Conservation (phyloP, 768 basidiomycete species). For the Rhizopogon roseolus region DNA sequence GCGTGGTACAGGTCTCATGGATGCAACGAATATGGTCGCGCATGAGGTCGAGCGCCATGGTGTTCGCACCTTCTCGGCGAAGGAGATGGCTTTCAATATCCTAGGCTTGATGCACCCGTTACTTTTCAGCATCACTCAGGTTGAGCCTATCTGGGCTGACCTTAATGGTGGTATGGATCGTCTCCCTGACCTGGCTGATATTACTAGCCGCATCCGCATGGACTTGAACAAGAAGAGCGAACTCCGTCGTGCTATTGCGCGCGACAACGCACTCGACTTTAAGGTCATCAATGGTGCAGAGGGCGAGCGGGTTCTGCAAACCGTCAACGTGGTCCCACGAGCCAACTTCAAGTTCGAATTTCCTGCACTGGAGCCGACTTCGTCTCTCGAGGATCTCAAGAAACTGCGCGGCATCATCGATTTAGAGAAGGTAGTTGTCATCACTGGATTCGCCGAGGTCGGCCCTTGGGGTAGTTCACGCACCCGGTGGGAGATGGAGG, state of each 20-base stretch:
- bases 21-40: slow-evolving; percentile 89
- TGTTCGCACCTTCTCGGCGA: slow-evolving; percentile 96
- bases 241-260: slow-evolving; percentile 87
- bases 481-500: slow-evolving; percentile 99
- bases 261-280: slow-evolving; percentile 96
- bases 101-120: slow-evolving; percentile 99
- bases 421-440: slow-evolving; percentile 91
- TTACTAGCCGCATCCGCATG: slow-evolving; percentile 81
- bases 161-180: slow-evolving; percentile 98
- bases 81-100: slow-evolving; percentile 99
- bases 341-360: slow-evolving; percentile 98
- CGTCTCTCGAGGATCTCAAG: slow-evolving; percentile 67
- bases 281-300: slow-evolving; percentile 85
- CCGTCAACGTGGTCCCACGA: slow-evolving; percentile 88
- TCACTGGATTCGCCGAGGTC: slow-evolving; percentile 96
- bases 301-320: slow-evolving; percentile 89
- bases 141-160: slow-evolving; percentile 99
- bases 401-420: slow-evolving; percentile 87
- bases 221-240: slow-evolving; percentile 83
- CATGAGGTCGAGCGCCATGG: slow-evolving; percentile 91
- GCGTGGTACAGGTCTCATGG: slow-evolving; percentile 97
- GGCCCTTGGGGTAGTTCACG: slow-evolving; percentile 98
- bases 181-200: slow-evolving; percentile 89
- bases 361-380: slow-evolving; percentile 73
- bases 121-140: slow-evolving; percentile 98